Conservation (phyloP, 2,329 filamentous ascomycete species). For the Fusarium goolgardi region DNA sequence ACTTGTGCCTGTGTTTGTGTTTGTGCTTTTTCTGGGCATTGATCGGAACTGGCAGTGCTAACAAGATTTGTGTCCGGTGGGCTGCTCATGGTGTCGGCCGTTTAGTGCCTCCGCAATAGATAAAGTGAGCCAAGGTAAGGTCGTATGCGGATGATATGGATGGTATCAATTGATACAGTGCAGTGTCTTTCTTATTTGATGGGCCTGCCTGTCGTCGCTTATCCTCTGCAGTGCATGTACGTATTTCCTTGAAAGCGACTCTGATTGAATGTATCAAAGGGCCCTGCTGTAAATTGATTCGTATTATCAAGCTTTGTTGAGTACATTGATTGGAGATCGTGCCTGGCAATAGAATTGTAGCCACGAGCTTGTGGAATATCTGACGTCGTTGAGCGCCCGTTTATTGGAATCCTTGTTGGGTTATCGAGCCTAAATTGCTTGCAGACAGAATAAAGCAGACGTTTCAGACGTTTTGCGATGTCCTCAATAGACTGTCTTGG, state of each 20-base stretch:
- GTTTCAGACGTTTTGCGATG: slow-evolving; percentile 20
- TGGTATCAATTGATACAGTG: slow-evolving; percentile 12
- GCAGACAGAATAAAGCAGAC: slow-evolving; percentile 5
- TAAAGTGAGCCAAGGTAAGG: slow-evolving; percentile 22
- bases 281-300: slow-evolving; percentile 16
- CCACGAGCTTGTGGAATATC: slow-evolving; percentile 7
- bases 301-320: slow-evolving; percentile 14
- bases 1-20: slow-evolving; percentile 18
- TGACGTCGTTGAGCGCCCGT: slow-evolving; percentile 26
- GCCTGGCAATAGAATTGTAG: background rate
- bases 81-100: slow-evolving; percentile 39
- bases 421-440: slow-evolving; percentile 12
- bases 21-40: slow-evolving; percentile 30
- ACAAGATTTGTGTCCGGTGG: slow-evolving; percentile 42
- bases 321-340: background rate
- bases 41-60: slow-evolving; percentile 41
- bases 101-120: slow-evolving; percentile 33
- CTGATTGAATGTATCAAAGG: slow-evolving; percentile 2
- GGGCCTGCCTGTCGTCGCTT: slow-evolving; percentile 19
- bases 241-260: background rate
- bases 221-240: slow-evolving; percentile 1
- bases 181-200: slow-evolving; percentile 20
- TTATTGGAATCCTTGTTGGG: slow-evolving; percentile 15
- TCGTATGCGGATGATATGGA: slow-evolving; percentile 12
- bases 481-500: slow-evolving; percentile 13